These are phyloP conservation scores for Xylaria bambusicola DNA, from an alignment of 495 filamentous ascomycete genomes.

Conservation along the genomic window DNA sequence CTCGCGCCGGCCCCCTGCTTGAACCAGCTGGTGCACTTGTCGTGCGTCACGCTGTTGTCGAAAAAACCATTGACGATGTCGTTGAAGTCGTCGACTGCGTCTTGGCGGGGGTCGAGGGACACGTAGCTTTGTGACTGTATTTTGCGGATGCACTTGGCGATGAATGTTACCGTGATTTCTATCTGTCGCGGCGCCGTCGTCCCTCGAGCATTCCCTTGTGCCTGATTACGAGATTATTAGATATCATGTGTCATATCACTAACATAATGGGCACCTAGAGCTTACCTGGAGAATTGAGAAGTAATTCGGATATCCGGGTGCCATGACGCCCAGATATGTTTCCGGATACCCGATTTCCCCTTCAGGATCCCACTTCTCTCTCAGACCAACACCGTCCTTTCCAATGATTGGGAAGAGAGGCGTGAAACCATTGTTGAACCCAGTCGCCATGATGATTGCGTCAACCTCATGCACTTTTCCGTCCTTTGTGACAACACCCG, in stretches of 20 bases:
- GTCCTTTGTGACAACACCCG: constrained; percentile 37
- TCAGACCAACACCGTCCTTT: constrained; percentile 47
- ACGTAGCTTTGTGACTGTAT: constrained; percentile 55
- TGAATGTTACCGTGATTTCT: constrained; percentile 56
- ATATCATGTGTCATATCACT: not conserved
- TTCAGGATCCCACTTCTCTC: constrained; percentile 43
- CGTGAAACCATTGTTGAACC: constrained; percentile 53
- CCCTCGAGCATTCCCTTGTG: constrained; percentile 51
- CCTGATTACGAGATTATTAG: constrained; percentile 29
- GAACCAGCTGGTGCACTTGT: constrained; percentile 60
- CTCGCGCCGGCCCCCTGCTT: constrained; percentile 44
- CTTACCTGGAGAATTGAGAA: constrained; percentile 42
- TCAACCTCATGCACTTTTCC: constrained; percentile 39
- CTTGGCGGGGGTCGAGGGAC: constrained; percentile 45
- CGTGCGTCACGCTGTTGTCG: constrained; percentile 54
- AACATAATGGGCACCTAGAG: not conserved
- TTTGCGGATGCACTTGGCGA: constrained; percentile 57
- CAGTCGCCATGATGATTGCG: constrained; percentile 56
- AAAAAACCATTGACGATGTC: constrained; percentile 57
- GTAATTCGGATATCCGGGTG: constrained; percentile 58
- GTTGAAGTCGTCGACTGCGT: constrained; percentile 57
- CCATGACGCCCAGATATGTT: constrained; percentile 56
- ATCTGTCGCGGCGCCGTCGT: constrained; percentile 54
- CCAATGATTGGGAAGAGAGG: constrained; percentile 51
- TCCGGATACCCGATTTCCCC: constrained; percentile 51